These are phyloP conservation scores for Tricholoma flavovirens DNA, from an alignment of 768 basidiomycete species.

Conservation along the genomic window DNA sequence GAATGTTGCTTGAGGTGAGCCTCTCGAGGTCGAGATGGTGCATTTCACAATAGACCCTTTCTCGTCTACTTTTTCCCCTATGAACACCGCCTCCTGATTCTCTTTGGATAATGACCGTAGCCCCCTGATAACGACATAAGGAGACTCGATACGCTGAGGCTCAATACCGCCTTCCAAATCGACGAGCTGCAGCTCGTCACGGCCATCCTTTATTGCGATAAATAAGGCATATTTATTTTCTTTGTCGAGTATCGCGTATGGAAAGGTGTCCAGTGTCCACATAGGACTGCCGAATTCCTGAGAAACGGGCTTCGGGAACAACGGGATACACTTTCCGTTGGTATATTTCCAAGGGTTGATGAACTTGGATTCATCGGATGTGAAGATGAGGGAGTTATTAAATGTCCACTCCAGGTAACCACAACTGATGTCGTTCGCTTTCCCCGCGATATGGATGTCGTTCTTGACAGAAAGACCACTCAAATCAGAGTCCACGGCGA, in stretches of 20 bases:
- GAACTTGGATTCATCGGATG: slow-evolving; percentile 60
- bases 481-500: slow-evolving; percentile 20
- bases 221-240: slow-evolving; percentile 29
- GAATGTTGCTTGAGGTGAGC: slow-evolving; percentile 14
- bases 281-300: slow-evolving; percentile 55
- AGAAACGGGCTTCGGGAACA: slow-evolving; percentile 36
- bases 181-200: slow-evolving; percentile 34
- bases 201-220: slow-evolving; percentile 36
- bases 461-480: slow-evolving; percentile 30
- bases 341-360: slow-evolving; percentile 59
- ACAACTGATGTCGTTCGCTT: slow-evolving; percentile 43
- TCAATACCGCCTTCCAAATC: slow-evolving; percentile 25
- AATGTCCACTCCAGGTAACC: slow-evolving; percentile 56
- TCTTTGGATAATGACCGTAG: slow-evolving; percentile 30
- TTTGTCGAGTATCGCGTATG: slow-evolving; percentile 40
- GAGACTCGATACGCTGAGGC: slow-evolving; percentile 29
- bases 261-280: slow-evolving; percentile 48
- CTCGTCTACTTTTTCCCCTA: slow-evolving; percentile 37
- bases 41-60: slow-evolving; percentile 32
- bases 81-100: slow-evolving; percentile 33
- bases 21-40: slow-evolving; percentile 19
- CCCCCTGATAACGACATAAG: slow-evolving; percentile 36
- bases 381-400: slow-evolving; percentile 54
- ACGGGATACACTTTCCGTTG: slow-evolving; percentile 26
- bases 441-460: slow-evolving; percentile 44